phyloP scores from a whole-genome alignment of 352 stramenopile genomes.

The Phytophthora meadii region DNA sequence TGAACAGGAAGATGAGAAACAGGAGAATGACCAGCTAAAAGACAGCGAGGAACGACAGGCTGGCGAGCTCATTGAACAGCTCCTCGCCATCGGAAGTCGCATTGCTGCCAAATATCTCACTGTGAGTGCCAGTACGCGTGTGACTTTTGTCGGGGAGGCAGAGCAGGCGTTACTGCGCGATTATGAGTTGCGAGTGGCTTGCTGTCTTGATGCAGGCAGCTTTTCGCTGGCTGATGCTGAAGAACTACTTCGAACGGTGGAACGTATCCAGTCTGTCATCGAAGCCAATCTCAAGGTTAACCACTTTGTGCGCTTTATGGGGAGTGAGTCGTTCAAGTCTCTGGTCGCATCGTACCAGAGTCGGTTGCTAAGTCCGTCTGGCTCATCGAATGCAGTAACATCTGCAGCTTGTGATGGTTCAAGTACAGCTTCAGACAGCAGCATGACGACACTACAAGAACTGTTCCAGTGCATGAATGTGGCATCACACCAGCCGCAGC shows the following conservation, averaged over 20 bases:
- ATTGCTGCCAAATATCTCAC: constrained; percentile 74
- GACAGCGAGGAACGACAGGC: constrained; percentile 36
- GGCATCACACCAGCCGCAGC: constrained; percentile 78
- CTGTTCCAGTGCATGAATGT: constrained; percentile 92
- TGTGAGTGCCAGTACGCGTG: constrained; percentile 52
- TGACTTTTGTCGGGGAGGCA: constrained; percentile 76
- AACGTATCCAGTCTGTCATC: constrained; percentile 64
- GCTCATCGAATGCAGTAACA: constrained; percentile 30
- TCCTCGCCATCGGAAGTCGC: constrained; percentile 58
- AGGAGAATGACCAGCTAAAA: constrained; percentile 34
- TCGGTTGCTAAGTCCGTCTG: constrained; percentile 72
- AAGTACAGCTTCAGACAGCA: constrained; percentile 71
- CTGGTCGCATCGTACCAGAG: constrained; percentile 81
- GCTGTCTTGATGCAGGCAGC: constrained; percentile 65
- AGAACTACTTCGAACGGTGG: constrained; percentile 58
- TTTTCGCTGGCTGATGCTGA: constrained; percentile 76
- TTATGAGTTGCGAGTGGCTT: constrained; percentile 65
- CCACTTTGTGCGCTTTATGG: constrained; percentile 90
- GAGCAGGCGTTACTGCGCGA: constrained; percentile 65
- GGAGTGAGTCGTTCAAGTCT: constrained; percentile 80
- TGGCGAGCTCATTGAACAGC: constrained; percentile 76
- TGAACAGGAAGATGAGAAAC: constrained; percentile 34
- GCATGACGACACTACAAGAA: constrained; percentile 86
- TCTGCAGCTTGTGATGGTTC: constrained; percentile 36
- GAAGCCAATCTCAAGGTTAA: constrained; percentile 86